Base-by-base conservation (phyloP, 2,329 filamentous ascomycete genomes). In the Dothistroma pini region DNA sequence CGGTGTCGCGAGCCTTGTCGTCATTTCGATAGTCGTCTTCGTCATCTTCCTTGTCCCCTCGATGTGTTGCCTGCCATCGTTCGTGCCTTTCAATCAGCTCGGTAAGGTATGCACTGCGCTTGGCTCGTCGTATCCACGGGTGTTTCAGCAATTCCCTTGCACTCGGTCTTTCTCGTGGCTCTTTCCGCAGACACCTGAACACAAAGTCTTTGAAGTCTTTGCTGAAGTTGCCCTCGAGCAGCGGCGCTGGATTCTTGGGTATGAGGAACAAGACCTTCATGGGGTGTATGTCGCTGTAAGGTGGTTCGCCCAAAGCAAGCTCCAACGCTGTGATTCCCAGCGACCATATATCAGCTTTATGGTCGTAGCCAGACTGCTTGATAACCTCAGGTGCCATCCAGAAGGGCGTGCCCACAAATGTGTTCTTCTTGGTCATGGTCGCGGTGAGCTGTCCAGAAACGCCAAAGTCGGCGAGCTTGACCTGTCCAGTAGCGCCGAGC, bases 331-430 rank as follows among this genome's bases (percentile, higher is more conserved):
- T 97, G 73, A 97, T 97, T 44, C 93, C 93, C 19, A 97, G 81
- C 1, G 93, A 97, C 93, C 93, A 97, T 61, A 97, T 96, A 73
- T 97, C 93, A 50, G 93, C 93, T 78, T 97, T 97, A 79, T 96
- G 91, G 75, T 97, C 93, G 79, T 97, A 97, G 54, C 93, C 93
- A 60, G 92, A 96, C 76, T 99, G 93, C 78, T 96, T 96, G 76
- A 99, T 99, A 58, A 97, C 93, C 78, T 99, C 93, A 11, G 93
- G 93, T 2, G 95, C 93, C 93, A 99, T 99, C 95, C 95, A 99
- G 75, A 97, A 99, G 1, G 95, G 93, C 0, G 93, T 97, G 35
- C 95, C 95, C 34, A 99, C 93, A 75, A 97, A 99, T 0, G 93
- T 97, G 74, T 97, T 97, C 80, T 97, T 97, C 83, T 97, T 97